Conservation (phyloP, 805 yeast genomes). For the Candida insectalens region DNA sequence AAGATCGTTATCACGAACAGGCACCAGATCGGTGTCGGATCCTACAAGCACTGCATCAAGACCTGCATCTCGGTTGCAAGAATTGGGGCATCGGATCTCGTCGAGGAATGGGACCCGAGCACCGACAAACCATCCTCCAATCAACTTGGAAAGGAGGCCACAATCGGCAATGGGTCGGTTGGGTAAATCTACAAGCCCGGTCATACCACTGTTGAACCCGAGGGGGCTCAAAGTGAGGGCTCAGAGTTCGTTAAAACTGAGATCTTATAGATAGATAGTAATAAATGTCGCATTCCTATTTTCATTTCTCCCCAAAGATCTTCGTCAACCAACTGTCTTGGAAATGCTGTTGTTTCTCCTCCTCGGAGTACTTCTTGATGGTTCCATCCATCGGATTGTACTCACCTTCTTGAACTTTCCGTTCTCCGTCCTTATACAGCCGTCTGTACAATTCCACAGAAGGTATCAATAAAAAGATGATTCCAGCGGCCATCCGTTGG, state of each 20-base stretch:
- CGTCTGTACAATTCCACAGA: conserved; percentile 23
- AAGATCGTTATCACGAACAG: conserved; percentile 8
- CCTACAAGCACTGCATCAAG: conserved; percentile 1
- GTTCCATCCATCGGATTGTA: conserved; percentile 33
- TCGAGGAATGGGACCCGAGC: conserved; percentile 7
- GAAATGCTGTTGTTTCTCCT: conserved; percentile 30
- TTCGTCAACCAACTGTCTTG: conserved; percentile 28
- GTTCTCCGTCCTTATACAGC: conserved; percentile 29
- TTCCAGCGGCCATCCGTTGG: conserved; percentile 24
- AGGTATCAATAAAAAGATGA: conserved; percentile 20
- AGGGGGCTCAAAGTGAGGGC: conserved; percentile 2
- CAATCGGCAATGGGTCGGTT: conserved; percentile 4
- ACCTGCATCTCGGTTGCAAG: conserved; percentile 7
- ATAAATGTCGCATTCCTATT: too few relatives aligned
- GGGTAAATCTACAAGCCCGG: not conserved
- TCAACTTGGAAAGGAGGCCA: too few relatives aligned
- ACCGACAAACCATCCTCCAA: conserved; percentile 4
- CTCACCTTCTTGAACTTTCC: conserved; percentile 37
- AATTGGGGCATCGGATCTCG: conserved; percentile 6
- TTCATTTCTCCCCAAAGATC: conserved; percentile 34
- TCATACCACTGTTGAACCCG: not conserved
- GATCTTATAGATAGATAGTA: too few relatives aligned
- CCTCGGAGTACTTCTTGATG: conserved; percentile 31
- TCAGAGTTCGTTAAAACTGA: conserved; percentile 4
- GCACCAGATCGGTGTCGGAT: not conserved